These are phyloP conservation scores for Hericium alpestre DNA, from an alignment of 768 basidiomycete genomes.

Conservation along the genomic window DNA sequence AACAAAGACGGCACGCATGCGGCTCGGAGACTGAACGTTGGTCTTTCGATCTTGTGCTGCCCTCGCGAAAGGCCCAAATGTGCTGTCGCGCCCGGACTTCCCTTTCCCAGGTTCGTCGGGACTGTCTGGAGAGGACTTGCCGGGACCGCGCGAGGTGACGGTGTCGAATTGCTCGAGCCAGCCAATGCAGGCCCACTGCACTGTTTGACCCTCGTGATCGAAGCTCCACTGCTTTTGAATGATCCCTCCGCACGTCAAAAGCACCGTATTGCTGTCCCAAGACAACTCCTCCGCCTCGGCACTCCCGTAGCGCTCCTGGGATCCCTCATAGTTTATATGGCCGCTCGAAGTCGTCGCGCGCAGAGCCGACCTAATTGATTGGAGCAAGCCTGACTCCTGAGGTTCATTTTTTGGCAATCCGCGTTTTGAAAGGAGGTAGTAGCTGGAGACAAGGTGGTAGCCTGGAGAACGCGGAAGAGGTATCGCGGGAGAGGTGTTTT, in stretches of 20 bases:
- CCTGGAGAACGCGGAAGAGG: no score
- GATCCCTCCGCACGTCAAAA: constrained; percentile 57
- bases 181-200: constrained; percentile 76
- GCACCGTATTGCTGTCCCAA: constrained; percentile 57
- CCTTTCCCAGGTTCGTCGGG: constrained; percentile 19
- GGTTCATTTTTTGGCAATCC: neutral
- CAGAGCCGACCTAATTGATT: constrained; percentile 48
- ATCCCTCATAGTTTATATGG: neutral
- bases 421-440: constrained; percentile 4
- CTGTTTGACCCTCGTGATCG: constrained; percentile 53
- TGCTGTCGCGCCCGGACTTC: constrained; percentile 16
- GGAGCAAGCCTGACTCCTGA: constrained; percentile 34
- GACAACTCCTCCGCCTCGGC: constrained; percentile 47
- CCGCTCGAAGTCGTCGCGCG: constrained; percentile 28
- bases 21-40: constrained; percentile 27
- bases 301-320: constrained; percentile 13
- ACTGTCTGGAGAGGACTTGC: neutral
- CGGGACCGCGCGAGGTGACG: constrained; percentile 16
- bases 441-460: neutral
- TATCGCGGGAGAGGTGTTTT: no score
- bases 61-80: constrained; percentile 32
- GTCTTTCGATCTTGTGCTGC: constrained; percentile 24
- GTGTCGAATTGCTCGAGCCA: constrained; percentile 47
- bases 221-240: constrained; percentile 70
- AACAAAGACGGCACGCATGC: constrained; percentile 58